Evolutionary conservation across 73 alveolate genomes (phyloP).

Genomic region (Effrenium voratum): DNA sequence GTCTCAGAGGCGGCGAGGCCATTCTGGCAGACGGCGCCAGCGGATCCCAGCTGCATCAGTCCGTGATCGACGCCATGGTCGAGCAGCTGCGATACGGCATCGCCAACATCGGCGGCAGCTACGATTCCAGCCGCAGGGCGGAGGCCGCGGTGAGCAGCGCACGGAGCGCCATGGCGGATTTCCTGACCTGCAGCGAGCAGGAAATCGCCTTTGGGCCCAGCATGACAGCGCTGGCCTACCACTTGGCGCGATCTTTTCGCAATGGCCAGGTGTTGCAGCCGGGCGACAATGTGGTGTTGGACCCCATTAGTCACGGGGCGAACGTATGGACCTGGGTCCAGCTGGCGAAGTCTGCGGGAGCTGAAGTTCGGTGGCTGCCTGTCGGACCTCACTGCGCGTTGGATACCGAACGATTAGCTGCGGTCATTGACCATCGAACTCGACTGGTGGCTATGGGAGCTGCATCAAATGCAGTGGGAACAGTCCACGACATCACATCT

Average conservation of each 20-base stretch:
- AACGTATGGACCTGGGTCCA: conserved; percentile 84
- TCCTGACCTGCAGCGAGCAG: conserved; percentile 53
- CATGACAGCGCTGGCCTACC: conserved; percentile 63
- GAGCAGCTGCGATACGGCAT: conserved; percentile 70
- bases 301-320: conserved; percentile 89
- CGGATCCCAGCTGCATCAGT: conserved; percentile 71
- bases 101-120: conserved; percentile 78
- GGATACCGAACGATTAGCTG: background rate
- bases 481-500: conserved; percentile 6
- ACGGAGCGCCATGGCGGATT: conserved; percentile 63
- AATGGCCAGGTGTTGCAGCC: background rate
- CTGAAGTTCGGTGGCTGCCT: conserved; percentile 70
- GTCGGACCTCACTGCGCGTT: conserved; percentile 12
- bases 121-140: conserved; percentile 81
- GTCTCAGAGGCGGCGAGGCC: background rate
- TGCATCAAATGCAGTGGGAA: conserved; percentile 76
- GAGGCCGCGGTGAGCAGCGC: conserved; percentile 55
- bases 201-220: conserved; percentile 81
- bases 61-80: conserved; percentile 41
- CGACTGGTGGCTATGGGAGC: conserved; percentile 81
- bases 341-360: conserved; percentile 1
- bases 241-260: conserved; percentile 54
- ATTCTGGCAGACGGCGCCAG: conserved; percentile 83
- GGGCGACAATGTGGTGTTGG: conserved; percentile 44
- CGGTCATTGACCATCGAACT: conserved; percentile 20